These are phyloP conservation scores for Jacaranda mimosifolia DNA, from an alignment of 257 asterid genomes.

Conservation along the genomic window DNA sequence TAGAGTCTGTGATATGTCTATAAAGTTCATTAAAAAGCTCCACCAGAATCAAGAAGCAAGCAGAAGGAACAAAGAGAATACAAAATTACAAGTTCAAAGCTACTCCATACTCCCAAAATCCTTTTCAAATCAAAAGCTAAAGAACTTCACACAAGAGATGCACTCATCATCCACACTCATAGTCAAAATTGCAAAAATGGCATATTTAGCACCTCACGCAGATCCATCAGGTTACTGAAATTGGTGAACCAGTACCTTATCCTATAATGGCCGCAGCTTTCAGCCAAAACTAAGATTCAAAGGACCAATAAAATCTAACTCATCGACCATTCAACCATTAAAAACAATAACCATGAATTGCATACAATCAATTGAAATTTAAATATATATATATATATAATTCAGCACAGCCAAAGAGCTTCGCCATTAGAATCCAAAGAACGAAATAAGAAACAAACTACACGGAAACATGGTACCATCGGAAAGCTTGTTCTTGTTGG, in stretches of 20 bases:
- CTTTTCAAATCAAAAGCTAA: not conserved
- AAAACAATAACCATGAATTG: conserved; percentile 2
- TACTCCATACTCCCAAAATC: conserved; percentile 9
- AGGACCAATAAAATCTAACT: conserved; percentile 10
- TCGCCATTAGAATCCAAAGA: not conserved
- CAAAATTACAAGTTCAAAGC: not conserved
- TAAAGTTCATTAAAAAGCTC: conserved; percentile 10
- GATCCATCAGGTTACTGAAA: conserved; percentile 30
- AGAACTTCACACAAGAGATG: not conserved
- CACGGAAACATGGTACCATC: conserved; percentile 57
- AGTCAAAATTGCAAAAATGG: not conserved
- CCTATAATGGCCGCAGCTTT: conserved; percentile 20
- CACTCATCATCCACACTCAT: not conserved
- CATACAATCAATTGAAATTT: not conserved
- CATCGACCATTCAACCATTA: conserved; percentile 13
- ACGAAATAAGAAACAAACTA: not conserved
- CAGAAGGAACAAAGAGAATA: not conserved
- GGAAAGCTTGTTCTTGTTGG: conserved; percentile 73
- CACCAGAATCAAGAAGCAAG: conserved; percentile 1
- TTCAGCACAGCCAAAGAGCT: not conserved
- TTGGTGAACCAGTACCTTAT: not conserved
- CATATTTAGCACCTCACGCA: not conserved
- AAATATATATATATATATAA: not conserved
- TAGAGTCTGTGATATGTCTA: not conserved
- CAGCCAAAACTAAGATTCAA: not conserved